phyloP scores from a whole-genome alignment of 768 basidiomycete genomes.

The Boletus sp. region DNA sequence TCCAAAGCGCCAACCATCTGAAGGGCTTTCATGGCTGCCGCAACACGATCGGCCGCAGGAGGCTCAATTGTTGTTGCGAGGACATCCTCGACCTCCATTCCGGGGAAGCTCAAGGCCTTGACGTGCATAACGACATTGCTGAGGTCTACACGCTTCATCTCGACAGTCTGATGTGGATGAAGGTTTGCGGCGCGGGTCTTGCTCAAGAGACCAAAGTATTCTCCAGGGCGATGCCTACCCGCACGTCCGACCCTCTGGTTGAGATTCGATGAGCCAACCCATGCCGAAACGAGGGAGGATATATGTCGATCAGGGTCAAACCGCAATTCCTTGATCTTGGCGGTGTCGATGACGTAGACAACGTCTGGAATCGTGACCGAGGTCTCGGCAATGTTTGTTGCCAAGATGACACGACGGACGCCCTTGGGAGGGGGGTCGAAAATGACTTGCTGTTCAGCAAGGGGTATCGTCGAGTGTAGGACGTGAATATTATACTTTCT shows the following conservation, averaged over 20 bases:
- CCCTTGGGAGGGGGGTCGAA: slow-evolving; percentile 79
- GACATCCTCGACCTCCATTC: slow-evolving; percentile 83
- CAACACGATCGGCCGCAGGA: slow-evolving; percentile 71
- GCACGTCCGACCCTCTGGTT: slow-evolving; percentile 92
- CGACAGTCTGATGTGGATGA: slow-evolving; percentile 81
- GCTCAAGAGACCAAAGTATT: slow-evolving; percentile 85
- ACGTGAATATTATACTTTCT: slow-evolving; percentile 67
- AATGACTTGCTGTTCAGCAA: slow-evolving; percentile 84
- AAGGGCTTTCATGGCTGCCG: slow-evolving; percentile 73
- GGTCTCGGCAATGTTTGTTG: slow-evolving; percentile 95
- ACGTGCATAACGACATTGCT: slow-evolving; percentile 96
- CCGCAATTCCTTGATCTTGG: slow-evolving; percentile 80
- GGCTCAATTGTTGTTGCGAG: slow-evolving; percentile 84
- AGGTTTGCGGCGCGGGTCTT: slow-evolving; percentile 56
- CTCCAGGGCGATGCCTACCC: slow-evolving; percentile 85
- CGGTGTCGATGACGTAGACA: slow-evolving; percentile 90
- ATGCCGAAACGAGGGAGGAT: slow-evolving; percentile 84
- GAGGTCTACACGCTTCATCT: slow-evolving; percentile 90
- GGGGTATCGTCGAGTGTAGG: slow-evolving; percentile 85
- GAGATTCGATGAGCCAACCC: slow-evolving; percentile 87
- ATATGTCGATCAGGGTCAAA: slow-evolving; percentile 89
- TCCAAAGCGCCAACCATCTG: slow-evolving; percentile 88
- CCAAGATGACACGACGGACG: slow-evolving; percentile 82
- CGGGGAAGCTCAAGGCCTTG: slow-evolving; percentile 87
- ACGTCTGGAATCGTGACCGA: slow-evolving; percentile 95